phyloP scores from a whole-genome alignment of 1,284 basidiomycete genomes.

The Pyrrhoderma lamaoense region DNA sequence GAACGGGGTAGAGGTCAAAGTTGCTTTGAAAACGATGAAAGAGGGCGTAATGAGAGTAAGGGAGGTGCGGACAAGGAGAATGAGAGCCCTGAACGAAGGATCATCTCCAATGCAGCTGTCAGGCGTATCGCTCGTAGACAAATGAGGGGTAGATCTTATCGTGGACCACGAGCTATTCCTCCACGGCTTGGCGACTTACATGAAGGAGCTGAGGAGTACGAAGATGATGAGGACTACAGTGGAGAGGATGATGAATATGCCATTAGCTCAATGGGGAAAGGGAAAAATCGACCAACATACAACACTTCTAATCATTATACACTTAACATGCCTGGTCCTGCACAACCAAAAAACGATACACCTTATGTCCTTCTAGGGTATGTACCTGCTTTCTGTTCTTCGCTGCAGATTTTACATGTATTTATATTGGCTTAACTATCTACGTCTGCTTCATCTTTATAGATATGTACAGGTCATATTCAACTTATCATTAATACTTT shows the following conservation, averaged over 20 bases:
- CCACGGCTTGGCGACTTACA: conserved; percentile 33
- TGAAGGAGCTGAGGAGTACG: conserved; percentile 25
- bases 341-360: conserved; percentile 47
- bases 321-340: conserved; percentile 61
- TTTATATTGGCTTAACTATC: neutral
- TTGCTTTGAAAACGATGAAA: neutral
- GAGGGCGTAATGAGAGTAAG: conserved; percentile 24
- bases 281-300: conserved; percentile 27
- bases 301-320: conserved; percentile 74
- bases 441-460: conserved; percentile 19
- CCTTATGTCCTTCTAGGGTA: conserved; percentile 79
- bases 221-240: conserved; percentile 31
- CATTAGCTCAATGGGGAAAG: conserved; percentile 17
- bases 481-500: conserved; percentile 79
- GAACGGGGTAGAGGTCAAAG: neutral
- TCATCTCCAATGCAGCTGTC: conserved; percentile 61
- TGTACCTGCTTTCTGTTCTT: conserved; percentile 27
- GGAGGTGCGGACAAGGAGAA: conserved; percentile 29
- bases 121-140: conserved; percentile 51
- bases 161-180: conserved; percentile 28
- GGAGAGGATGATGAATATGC: conserved; percentile 26
- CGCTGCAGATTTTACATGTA: no score
- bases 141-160: conserved; percentile 24
- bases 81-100: conserved; percentile 32
- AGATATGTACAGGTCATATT: conserved; percentile 94